Base-by-base conservation (phyloP, 805 yeast genomes). In the Pichia thaimueangensis region DNA sequence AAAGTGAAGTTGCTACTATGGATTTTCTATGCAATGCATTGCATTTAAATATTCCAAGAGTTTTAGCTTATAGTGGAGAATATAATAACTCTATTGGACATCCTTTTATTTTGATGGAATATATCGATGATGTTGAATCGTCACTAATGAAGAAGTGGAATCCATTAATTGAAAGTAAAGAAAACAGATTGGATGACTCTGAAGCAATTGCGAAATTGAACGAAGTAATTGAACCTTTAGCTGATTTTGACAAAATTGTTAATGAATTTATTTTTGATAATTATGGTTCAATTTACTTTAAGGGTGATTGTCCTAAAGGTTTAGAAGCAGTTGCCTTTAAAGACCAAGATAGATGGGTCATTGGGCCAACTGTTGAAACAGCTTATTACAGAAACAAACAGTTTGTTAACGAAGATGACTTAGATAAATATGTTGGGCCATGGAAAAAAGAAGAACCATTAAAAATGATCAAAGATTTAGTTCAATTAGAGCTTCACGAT, bases 1-100 rank as follows among this genome's bases (percentile, higher is more conserved):
- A 83, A 59, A 78, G 88, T 59, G 98, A 91, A 63, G 96, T 81
- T 41, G 98, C 98, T 17, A 91, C 97, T 1, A 69, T 86, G 70
- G 97, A 91, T 63, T 93, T 85, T 61, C 70, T 82, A 42, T 61
- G 69, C 28, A 62, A 74, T 49, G 86, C 86, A 57, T 64, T 85
- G 42, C 78, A 78, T 1, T 61, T 83, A 37, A 71, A 74, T 20
- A 85, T 85, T 34, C 97, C 97, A 32, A 78, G 75, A 53, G 84
- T 86, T 11, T 65, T 78, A 42, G 74, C 82, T 2, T 84, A 78
- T 56, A 86, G 87, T 45, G 69, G 76, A 23, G 72, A 75, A 35
- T 63, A 69, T 19, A 62, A 74, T 35, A 91, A 89, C 59, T 71
- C 78, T 12, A 56, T 89, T 27, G 75, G 78, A 39, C 63, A 79